A percentile compares a stretch with the other conserved stretches of the same genome.
phyloP scores from a whole-genome alignment of 1,284 basidiomycete species.

The Boletus austroedulis region DNA sequence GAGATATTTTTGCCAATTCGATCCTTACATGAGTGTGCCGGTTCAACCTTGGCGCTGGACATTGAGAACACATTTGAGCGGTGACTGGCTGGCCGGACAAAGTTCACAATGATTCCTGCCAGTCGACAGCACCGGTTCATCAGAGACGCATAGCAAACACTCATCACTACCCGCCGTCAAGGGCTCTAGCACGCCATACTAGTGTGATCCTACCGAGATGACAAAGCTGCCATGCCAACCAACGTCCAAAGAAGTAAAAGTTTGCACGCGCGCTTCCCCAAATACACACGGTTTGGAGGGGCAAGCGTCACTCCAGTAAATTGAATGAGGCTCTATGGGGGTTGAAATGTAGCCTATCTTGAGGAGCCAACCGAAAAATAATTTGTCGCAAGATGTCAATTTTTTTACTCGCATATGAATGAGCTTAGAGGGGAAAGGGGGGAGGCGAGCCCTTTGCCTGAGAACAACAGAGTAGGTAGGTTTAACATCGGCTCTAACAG shows the following conservation, averaged over 20 bases:
- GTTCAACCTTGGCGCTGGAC: not conserved
- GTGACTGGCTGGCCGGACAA: not conserved
- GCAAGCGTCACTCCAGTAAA: not conserved
- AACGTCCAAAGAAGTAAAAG: not conserved
- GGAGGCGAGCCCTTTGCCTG: slow-evolving; percentile 11
- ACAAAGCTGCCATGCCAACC: not conserved
- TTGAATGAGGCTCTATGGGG: not conserved
- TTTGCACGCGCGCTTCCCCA: not conserved
- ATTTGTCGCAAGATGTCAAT: slow-evolving; percentile 3
- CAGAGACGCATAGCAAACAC: not conserved
- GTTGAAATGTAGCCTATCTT: not conserved
- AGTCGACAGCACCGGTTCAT: not conserved
- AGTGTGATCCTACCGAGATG: not conserved
- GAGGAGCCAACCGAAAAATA: not conserved
- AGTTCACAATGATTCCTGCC: not conserved
- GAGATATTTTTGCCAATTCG: not conserved
- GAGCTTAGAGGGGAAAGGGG: no score
- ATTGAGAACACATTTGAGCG: not conserved
- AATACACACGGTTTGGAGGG: not conserved
- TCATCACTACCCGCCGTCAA: not conserved
- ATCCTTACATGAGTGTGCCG: not conserved
- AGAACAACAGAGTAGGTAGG: slow-evolving; percentile 11
- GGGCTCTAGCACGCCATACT: slow-evolving; percentile 1
- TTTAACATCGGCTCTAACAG: slow-evolving; percentile 4
- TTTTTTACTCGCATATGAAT: slow-evolving; percentile 1